phyloP scores from a whole-genome alignment of 805 yeast genomes.

The Tetrapisispora pingtungensis region DNA sequence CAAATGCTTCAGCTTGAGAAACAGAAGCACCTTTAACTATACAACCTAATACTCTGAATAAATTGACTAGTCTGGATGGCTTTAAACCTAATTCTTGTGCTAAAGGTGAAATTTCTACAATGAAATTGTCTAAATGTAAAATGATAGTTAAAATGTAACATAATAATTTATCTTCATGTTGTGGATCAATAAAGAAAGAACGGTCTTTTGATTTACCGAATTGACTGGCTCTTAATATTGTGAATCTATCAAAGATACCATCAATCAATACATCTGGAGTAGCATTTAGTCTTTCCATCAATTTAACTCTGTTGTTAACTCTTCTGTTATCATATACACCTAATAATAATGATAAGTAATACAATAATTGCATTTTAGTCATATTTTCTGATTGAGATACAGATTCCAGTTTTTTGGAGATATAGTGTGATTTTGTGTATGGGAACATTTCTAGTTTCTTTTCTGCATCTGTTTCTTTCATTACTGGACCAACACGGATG shows the following conservation, averaged over 20 bases:
- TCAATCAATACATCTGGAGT: conserved; percentile 70
- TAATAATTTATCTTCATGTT: conserved; percentile 74
- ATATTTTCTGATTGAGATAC: conserved; percentile 38
- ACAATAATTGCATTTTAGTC: conserved; percentile 57
- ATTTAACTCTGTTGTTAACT: conserved; percentile 44
- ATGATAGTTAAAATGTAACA: conserved; percentile 66
- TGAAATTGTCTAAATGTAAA: conserved; percentile 66
- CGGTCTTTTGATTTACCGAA: conserved; percentile 69
- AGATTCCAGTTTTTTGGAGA: conserved; percentile 38
- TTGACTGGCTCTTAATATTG: conserved; percentile 52
- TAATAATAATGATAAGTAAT: conserved; percentile 67
- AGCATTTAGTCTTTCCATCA: conserved; percentile 51
- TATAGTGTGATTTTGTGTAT: conserved; percentile 44
- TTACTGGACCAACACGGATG: conserved; percentile 53
- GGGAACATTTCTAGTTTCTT: conserved; percentile 54
- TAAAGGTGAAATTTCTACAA: conserved; percentile 66
- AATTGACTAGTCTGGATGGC: conserved; percentile 56
- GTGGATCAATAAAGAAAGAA: conserved; percentile 77
- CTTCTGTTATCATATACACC: conserved; percentile 75
- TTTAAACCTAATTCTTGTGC: conserved; percentile 78
- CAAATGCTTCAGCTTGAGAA: conserved; percentile 66
- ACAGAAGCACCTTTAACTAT: conserved; percentile 58
- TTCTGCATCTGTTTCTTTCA: conserved; percentile 44
- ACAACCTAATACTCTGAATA: conserved; percentile 80
- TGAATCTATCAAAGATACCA: conserved; percentile 60